Base-by-base conservation (phyloP, 2,329 filamentous ascomycete species). In the Penicillium occitanis region DNA sequence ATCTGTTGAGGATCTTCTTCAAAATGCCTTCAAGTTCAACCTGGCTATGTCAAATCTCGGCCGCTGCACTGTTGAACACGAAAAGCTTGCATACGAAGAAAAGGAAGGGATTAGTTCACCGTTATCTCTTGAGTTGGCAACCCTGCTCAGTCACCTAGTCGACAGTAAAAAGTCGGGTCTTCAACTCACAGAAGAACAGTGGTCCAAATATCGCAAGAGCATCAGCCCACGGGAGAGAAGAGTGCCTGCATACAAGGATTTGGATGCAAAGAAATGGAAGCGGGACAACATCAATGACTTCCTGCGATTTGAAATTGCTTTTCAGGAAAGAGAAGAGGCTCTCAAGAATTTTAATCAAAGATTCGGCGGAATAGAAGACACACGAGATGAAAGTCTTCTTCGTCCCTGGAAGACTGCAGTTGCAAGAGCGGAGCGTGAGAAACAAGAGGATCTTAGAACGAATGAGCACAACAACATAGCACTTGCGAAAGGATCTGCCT, bases 71-170 rank as follows among this genome's bases (percentile, higher is more conserved):
- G 73, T 76, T 1, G 79, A 82, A 48, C 80, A 84, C 57, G 83
- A 86, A 61, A 81, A 78, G 28, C 71, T 84, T 0, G 79, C 80
- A 0, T 89, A 89, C 66, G 84, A 85, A 61, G 83, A 83, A 62
- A 78, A 82, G 61, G 79, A 84, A 46, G 76, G 74, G 1, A 75
- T 83, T 19, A 68, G 73, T 42, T 74, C 72, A 13, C 28, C 64
- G 0, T 70, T 70, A 1, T 78, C 80, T 1, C 73, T 78, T 37
- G 75, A 75, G 35, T 71, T 84, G 6, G 77, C 78, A 6, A 72
- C 73, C 61, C 74, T 84, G 1, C 74, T 83, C 4, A 78, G 81
- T 13, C 76, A 81, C 67, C 73, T 84, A 5, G 81, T 83, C 0
- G 82, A 84, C 65, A 75, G 77, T 33, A 75, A 74, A 13, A 84